These are phyloP conservation scores for Haberlea rhodopensis DNA, from an alignment of 257 asterid genomes.

Conservation along the genomic window DNA sequence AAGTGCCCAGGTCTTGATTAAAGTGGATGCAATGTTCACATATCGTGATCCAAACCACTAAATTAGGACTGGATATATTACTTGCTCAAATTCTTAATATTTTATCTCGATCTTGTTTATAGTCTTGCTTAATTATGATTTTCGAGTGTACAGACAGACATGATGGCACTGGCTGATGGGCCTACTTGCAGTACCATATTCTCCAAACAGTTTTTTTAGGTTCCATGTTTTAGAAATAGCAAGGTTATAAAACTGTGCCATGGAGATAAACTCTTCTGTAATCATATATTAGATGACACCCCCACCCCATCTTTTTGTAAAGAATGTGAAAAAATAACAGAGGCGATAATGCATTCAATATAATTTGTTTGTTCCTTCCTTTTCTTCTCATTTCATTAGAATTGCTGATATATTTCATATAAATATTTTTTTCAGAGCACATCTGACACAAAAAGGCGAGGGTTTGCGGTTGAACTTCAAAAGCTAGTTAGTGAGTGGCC, in stretches of 20 bases:
- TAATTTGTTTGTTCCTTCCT: background rate
- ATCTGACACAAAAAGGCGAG: conserved; percentile 47
- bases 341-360: background rate
- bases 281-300: conserved; percentile 1
- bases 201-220: background rate
- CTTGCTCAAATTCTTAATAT: background rate
- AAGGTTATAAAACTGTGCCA: background rate
- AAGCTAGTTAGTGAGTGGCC: conserved; percentile 77
- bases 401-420: background rate
- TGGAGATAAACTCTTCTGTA: background rate
- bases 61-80: no score
- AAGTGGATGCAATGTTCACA: background rate
- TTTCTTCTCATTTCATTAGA: background rate
- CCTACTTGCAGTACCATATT: background rate
- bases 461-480: conserved; percentile 55
- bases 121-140: background rate
- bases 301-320: background rate
- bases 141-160: background rate
- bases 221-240: background rate
- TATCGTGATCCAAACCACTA: no score
- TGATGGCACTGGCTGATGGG: background rate
- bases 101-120: background rate
- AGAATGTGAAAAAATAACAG: no score
- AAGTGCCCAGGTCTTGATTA: background rate
- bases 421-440: conserved; percentile 40